Conservation (phyloP, 345 rosid genomes). For the Syzygium aromaticum region DNA sequence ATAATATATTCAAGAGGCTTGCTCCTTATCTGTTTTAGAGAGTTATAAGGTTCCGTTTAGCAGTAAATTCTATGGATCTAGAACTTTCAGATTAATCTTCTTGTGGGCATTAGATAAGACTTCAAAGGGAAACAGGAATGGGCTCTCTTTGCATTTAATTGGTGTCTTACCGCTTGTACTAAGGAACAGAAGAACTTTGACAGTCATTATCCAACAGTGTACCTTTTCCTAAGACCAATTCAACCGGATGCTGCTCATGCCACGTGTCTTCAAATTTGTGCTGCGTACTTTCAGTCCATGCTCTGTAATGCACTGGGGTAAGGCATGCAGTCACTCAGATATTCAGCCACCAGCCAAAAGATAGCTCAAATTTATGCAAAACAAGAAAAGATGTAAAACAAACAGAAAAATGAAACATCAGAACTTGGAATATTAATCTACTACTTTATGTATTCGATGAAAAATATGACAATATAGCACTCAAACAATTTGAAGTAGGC, state of each 20-base stretch:
- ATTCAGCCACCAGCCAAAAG: background rate
- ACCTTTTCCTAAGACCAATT: constrained; percentile 86
- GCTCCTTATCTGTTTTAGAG: background rate
- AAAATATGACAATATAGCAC: background rate
- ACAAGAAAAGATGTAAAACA: background rate
- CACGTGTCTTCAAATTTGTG: constrained; percentile 95
- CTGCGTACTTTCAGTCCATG: constrained; percentile 67
- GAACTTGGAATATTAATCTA: background rate
- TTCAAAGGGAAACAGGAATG: background rate
- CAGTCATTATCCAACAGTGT: background rate
- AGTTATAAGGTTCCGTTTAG: background rate
- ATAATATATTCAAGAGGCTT: background rate
- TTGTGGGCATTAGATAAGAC: background rate
- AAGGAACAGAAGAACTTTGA: background rate
- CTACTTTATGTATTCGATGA: background rate
- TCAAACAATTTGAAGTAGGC: background rate
- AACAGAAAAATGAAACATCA: background rate
- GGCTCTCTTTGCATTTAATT: background rate
- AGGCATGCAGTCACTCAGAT: constrained; percentile 9
- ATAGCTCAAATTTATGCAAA: background rate
- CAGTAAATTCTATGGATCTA: background rate
- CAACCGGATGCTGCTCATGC: constrained; percentile 79
- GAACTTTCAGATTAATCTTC: background rate
- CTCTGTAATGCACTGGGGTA: constrained; percentile 73
- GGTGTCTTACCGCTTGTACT: background rate